These are phyloP conservation scores for Flaveria brownii DNA, from an alignment of 129 eudicot genomes.

Conservation along the genomic window DNA sequence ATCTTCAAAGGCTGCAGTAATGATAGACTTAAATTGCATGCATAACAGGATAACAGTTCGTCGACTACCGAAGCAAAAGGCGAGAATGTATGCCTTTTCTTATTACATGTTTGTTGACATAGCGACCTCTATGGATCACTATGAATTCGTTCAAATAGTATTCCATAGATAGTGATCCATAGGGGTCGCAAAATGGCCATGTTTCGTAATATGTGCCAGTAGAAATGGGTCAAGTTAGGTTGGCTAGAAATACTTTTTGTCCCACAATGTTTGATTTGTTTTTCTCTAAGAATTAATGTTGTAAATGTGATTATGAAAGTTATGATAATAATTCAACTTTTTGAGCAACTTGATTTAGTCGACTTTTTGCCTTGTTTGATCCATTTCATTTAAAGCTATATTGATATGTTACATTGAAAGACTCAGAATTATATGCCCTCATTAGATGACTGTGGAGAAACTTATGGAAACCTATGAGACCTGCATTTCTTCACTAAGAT, in stretches of 20 bases:
- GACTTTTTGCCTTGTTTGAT: neutral
- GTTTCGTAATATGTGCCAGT: neutral
- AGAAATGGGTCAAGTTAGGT: neutral
- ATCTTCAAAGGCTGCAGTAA: neutral
- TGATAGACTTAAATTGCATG: conserved; percentile 34
- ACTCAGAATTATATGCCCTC: neutral
- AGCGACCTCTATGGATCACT: too few relatives aligned
- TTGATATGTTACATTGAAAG: conserved; percentile 7
- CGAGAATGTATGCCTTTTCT: conserved; percentile 44
- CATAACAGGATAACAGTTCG: conserved; percentile 50
- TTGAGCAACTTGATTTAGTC: neutral
- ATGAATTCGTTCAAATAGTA: too few relatives aligned
- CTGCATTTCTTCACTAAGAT: conserved; percentile 63
- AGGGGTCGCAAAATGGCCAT: neutral
- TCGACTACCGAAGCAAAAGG: conserved; percentile 31
- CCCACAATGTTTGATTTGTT: neutral
- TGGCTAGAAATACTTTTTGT: neutral
- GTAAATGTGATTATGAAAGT: neutral
- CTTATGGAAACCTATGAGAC: conserved; percentile 65
- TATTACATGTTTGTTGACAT: neutral
- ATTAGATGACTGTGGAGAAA: conserved; percentile 56
- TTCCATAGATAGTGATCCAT: neutral
- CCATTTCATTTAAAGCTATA: neutral
- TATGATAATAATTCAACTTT: neutral
- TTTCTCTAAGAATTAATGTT: neutral